phyloP scores from a whole-genome alignment of 306 rosid species.

The Medicago lupulina region DNA sequence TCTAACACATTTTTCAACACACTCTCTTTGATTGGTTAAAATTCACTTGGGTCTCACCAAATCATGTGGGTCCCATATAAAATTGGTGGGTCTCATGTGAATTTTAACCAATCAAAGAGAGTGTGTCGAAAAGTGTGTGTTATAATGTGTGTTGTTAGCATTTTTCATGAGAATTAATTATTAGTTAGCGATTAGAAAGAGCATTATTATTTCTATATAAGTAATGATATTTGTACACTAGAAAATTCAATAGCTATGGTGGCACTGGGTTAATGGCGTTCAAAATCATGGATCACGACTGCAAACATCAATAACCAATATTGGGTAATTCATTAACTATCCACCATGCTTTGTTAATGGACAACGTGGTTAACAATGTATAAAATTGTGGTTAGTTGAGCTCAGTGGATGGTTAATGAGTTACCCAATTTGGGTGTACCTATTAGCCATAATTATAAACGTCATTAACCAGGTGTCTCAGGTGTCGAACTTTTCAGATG shows the following conservation, averaged over 20 bases:
- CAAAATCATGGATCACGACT: background rate
- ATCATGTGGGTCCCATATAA: no score
- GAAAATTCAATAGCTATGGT: background rate
- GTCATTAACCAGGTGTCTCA: background rate
- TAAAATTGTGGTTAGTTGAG: background rate
- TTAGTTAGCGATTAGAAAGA: background rate
- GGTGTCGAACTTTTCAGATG: background rate
- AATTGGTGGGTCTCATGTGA: no score
- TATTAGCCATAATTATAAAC: background rate
- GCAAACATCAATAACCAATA: background rate
- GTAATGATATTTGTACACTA: background rate
- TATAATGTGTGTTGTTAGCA: no score
- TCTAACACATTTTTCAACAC: no score
- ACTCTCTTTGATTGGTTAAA: no score
- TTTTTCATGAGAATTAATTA: constrained; percentile 36
- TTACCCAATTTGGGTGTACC: background rate
- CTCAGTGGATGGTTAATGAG: background rate
- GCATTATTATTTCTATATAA: constrained; percentile 12
- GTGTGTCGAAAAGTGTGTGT: no score
- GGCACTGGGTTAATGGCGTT: background rate
- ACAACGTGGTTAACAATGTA: background rate
- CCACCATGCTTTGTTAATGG: background rate
- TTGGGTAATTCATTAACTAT: constrained; percentile 4
- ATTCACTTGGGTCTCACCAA: no score
- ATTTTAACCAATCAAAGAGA: no score